phyloP scores from a whole-genome alignment of 805 yeast species.

The Danielia reshetovae region DNA sequence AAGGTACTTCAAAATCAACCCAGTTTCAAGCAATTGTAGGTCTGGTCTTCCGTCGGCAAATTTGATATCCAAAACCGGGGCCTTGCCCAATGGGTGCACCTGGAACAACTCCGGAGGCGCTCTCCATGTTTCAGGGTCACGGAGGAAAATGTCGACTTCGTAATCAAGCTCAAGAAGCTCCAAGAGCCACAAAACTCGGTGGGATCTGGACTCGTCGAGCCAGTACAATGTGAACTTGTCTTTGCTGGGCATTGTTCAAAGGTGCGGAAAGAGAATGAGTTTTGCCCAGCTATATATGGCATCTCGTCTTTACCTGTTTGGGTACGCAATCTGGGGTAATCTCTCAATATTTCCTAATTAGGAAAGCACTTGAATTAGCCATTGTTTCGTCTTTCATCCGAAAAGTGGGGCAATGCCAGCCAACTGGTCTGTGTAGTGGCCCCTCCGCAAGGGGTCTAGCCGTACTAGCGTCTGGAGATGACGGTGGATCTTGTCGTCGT shows the following conservation, averaged over 20 bases:
- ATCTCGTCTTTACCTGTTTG: too few species aligned
- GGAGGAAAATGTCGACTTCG: constrained; percentile 47
- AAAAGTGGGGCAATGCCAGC: constrained; percentile 11
- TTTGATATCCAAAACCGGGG: constrained; percentile 52
- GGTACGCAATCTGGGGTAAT: neutral
- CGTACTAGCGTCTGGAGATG: constrained; percentile 42
- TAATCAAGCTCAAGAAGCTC: constrained; percentile 57
- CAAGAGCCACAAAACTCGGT: constrained; percentile 60
- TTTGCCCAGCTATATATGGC: too few species aligned
- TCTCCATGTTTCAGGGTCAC: constrained; percentile 44
- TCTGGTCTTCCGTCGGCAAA: constrained; percentile 32
- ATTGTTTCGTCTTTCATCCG: too few species aligned
- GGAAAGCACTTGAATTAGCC: neutral
- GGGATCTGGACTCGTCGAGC: constrained; percentile 56
- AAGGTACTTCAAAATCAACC: constrained; percentile 52
- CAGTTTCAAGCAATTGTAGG: constrained; percentile 53
- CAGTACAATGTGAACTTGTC: constrained; percentile 21
- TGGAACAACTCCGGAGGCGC: constrained; percentile 40
- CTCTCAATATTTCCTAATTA: constrained; percentile 1
- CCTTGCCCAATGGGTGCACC: constrained; percentile 60
- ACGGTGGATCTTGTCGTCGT: constrained; percentile 26
- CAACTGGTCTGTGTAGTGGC: constrained; percentile 49
- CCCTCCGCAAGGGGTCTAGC: constrained; percentile 62
- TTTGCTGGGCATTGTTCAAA: neutral
- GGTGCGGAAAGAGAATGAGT: too few species aligned